Evolutionary conservation across 495 filamentous ascomycete species (phyloP).

Genomic region (Jackrogersella multiformis): DNA sequence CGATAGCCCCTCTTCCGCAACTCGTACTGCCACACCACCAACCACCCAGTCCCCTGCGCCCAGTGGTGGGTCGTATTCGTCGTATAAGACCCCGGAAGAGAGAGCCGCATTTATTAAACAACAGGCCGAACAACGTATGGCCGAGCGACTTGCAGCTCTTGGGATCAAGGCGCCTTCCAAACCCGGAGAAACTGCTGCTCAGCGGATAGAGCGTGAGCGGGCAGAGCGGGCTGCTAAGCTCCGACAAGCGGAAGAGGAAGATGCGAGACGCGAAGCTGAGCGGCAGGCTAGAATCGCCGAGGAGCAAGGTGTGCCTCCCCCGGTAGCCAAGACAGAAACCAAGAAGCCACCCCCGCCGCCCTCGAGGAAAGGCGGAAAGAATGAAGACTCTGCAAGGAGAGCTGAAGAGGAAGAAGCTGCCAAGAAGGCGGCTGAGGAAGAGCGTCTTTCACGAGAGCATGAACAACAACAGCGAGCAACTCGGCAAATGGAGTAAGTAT

Average conservation of each 20-base stretch:
- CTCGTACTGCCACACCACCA: slow-evolving; percentile 57
- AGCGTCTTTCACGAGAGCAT: slow-evolving; percentile 72
- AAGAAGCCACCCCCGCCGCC: slow-evolving; percentile 92
- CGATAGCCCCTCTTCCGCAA: slow-evolving; percentile 52
- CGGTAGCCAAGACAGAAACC: slow-evolving; percentile 62
- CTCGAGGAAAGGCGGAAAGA: slow-evolving; percentile 76
- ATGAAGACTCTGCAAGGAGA: slow-evolving; percentile 63
- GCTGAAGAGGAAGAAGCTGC: slow-evolving; percentile 66
- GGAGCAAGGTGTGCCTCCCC: slow-evolving; percentile 74
- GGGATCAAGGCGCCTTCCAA: slow-evolving; percentile 83
- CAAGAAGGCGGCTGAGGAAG: slow-evolving; percentile 62
- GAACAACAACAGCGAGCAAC: slow-evolving; percentile 79
- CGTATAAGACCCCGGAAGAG: slow-evolving; percentile 91
- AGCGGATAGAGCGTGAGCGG: slow-evolving; percentile 87
- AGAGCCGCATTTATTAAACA: slow-evolving; percentile 95
- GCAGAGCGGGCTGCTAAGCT: slow-evolving; percentile 87
- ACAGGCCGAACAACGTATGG: slow-evolving; percentile 96
- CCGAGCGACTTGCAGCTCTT: slow-evolving; percentile 93
- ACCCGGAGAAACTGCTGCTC: slow-evolving; percentile 77
- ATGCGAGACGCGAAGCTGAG: slow-evolving; percentile 87
- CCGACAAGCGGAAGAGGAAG: slow-evolving; percentile 92
- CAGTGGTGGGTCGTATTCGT: slow-evolving; percentile 68
- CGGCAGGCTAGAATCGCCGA: slow-evolving; percentile 85
- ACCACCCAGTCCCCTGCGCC: slow-evolving; percentile 49
- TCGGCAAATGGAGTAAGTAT: slow-evolving; percentile 83